A percentile compares a stretch with the other conserved stretches of the same genome.
Conservation (phyloP, 805 yeast genomes). For the Candida suzukii region DNA sequence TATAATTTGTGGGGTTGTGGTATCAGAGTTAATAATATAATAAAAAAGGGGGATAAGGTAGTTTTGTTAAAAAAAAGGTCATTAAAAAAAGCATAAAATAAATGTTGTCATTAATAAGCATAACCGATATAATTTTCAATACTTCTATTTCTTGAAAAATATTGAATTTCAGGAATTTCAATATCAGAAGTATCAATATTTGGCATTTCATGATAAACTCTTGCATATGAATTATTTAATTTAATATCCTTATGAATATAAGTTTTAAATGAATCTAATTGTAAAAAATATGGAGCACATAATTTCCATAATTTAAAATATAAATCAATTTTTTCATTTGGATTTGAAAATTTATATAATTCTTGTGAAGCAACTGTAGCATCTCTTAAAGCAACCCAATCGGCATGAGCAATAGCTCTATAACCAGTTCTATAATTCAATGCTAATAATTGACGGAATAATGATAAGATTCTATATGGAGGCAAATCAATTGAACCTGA, state of each 20-base stretch:
- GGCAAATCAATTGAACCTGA: conserved; percentile 56
- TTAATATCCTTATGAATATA: conserved; percentile 38
- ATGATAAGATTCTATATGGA: conserved; percentile 41
- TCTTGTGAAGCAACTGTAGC: conserved; percentile 51
- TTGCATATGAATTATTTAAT: conserved; percentile 32
- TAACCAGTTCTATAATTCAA: conserved; percentile 48
- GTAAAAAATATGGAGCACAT: conserved; percentile 41
- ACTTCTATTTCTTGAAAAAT: conserved; percentile 24
- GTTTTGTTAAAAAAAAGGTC: too few relatives aligned
- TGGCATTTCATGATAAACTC: conserved; percentile 31
- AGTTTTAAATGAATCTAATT: conserved; percentile 38
- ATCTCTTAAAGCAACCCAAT: conserved; percentile 78
- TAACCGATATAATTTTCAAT: conserved; percentile 23
- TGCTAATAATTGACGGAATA: conserved; percentile 23
- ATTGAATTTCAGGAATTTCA: conserved; percentile 32
- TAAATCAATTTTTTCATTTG: conserved; percentile 40
- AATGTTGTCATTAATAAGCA: conserved; percentile 19
- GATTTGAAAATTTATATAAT: conserved; percentile 20
- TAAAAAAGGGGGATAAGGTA: too few relatives aligned
- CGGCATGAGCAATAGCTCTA: conserved; percentile 69
- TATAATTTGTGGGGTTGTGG: too few relatives aligned
- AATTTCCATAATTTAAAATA: conserved; percentile 49
- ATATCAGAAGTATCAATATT: conserved; percentile 30
- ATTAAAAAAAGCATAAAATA: too few relatives aligned
- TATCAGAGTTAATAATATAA: too few relatives aligned